Evolutionary conservation across 2,329 filamentous ascomycete species (phyloP).

Genomic region (Aspergillus sp.): DNA sequence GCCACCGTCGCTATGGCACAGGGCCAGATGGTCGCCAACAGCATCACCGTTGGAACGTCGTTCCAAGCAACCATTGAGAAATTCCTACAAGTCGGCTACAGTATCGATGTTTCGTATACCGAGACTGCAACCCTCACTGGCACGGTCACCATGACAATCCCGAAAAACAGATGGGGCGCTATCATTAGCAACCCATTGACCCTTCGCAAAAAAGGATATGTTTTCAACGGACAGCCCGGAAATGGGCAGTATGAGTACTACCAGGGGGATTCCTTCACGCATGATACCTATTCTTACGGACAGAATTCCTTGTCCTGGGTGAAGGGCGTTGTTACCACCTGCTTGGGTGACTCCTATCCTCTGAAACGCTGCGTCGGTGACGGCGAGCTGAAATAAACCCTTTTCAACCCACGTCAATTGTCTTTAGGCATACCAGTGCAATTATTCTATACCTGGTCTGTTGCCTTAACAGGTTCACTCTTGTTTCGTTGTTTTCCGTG

Average conservation of each 20-base stretch:
- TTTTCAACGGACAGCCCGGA: constrained; percentile 17
- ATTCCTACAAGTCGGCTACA: constrained; percentile 9
- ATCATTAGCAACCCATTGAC: constrained; percentile 20
- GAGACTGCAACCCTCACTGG: constrained; percentile 16
- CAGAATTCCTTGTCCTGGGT: constrained; percentile 15
- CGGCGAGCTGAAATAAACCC: constrained; percentile 10
- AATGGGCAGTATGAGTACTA: constrained; percentile 14
- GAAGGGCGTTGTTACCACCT: constrained; percentile 19
- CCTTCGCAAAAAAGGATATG: constrained; percentile 16
- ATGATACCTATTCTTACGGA: constrained; percentile 7
- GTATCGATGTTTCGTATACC: constrained; percentile 8
- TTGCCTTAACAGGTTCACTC: too few relatives aligned
- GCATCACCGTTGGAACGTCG: constrained; percentile 10
- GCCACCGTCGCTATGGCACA: constrained; percentile 15
- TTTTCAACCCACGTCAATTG: neutral
- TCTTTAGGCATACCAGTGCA: rapidly evolving
- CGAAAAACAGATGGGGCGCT: constrained; percentile 17
- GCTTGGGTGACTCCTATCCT: constrained; percentile 17
- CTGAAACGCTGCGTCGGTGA: constrained; percentile 15
- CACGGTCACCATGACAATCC: constrained; percentile 21
- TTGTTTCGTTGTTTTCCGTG: too few relatives aligned
- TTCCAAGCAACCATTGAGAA: constrained; percentile 8
- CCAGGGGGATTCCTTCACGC: constrained; percentile 17
- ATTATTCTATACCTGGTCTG: too few relatives aligned
- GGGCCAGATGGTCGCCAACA: constrained; percentile 17